Base-by-base conservation (phyloP, 2,329 filamentous ascomycete genomes). In the Neodidymelliopsis sp. region DNA sequence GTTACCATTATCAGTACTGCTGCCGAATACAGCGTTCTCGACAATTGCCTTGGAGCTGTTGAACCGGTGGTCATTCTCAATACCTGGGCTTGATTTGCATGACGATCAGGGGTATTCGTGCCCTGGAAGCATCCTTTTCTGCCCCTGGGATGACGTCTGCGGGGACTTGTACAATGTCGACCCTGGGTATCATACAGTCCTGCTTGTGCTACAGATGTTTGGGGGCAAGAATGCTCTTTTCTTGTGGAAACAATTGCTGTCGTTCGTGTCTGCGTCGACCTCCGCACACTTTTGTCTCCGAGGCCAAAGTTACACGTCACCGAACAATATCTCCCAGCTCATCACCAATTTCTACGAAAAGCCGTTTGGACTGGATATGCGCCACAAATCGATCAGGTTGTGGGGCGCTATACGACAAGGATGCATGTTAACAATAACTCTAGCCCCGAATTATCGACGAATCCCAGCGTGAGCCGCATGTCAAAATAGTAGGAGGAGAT, bases 101-200 rank as follows among this genome's bases (percentile, higher is more conserved):
- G 44, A 48, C 31, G 23, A 30, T 41, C 37, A 48, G 37, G 37
- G 37, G 37, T 11, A 35, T 15, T 12, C 6, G 18, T 40, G 44
- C 30, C 13, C 16, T 40, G 12, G 24, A 12, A 7, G 12, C 12
- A 12, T 27, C 23, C 23, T 11, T 15, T 48, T 18, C 37, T 48
- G 23, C 30, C 36, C 15, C 31, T 22, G 10, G 12, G 8, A 41
- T 41, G 36, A 48, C 44, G 37, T 41, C 29, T 34, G 15, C 12
- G 16, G 23, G 8, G 16, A 35, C 27, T 15, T 31, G 22, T 19
- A n/a, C 6, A 37, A 41, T 41, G 13, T 23, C 8, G 18, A 24
- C 20, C 24, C 10, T 19, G 9, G 10, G 8, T 30, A 10, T 19
- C 25, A n/a, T 8, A 19, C 18, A 4, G 13, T 11, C 12, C 11